Percentiles rank a stretch among this genome's conserved stretches.
Conservation (phyloP, 768 basidiomycete genomes). For the Boletus rex-veris region DNA sequence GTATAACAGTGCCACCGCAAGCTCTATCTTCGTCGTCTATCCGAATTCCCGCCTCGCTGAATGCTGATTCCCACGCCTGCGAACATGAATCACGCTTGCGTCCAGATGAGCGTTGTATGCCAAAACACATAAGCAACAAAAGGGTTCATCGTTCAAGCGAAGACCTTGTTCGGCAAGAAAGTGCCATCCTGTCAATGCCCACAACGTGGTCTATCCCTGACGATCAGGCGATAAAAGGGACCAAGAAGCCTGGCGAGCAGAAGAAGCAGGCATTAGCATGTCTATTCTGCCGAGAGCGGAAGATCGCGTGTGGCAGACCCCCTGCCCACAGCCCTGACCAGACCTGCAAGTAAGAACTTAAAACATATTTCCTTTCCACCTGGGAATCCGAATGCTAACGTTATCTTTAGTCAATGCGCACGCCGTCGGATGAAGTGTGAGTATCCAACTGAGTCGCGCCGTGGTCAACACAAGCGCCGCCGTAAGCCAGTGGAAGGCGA, state of each 20-base stretch:
- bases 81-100: constrained; percentile 21
- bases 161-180: constrained; percentile 30
- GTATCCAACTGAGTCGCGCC: constrained; percentile 48
- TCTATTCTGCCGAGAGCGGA: constrained; percentile 47
- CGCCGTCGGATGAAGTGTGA: constrained; percentile 45
- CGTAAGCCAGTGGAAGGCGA: constrained; percentile 31
- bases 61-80: constrained; percentile 15
- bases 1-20: constrained; percentile 25
- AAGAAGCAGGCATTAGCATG: constrained; percentile 48
- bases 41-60: constrained; percentile 11
- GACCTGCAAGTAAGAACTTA: constrained; percentile 43
- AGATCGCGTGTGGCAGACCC: constrained; percentile 48
- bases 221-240: constrained; percentile 30
- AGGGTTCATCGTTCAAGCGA: constrained; percentile 28
- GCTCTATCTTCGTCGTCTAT: constrained; percentile 8
- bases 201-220: constrained; percentile 35
- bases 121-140: constrained; percentile 26
- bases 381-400: constrained; percentile 13
- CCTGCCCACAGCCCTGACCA: constrained; percentile 34
- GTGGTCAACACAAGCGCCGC: constrained; percentile 44
- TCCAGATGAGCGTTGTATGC: constrained; percentile 22
- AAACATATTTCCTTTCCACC: constrained; percentile 5
- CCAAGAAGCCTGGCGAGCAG: constrained; percentile 36
- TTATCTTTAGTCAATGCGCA: constrained; percentile 41
- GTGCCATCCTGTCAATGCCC: constrained; percentile 17